phyloP scores from a whole-genome alignment of 768 basidiomycete species.

The Agrocybe chaxingu region DNA sequence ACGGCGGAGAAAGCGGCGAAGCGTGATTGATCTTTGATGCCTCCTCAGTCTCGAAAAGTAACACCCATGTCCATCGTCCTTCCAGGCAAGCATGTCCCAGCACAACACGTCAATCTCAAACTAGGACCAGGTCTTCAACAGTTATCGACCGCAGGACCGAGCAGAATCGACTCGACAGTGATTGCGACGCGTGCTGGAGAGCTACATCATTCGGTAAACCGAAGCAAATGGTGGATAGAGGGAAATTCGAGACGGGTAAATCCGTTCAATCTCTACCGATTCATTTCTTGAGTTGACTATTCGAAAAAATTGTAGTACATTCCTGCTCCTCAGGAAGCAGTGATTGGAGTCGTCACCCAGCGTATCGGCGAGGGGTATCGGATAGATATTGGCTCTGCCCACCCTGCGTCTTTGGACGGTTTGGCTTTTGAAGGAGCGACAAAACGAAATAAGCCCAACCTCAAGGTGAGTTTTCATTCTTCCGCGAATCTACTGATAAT shows the following conservation, averaged over 20 bases:
- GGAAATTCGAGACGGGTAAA: slow-evolving; percentile 80
- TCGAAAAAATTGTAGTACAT: slow-evolving; percentile 61
- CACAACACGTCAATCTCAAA: slow-evolving; percentile 76
- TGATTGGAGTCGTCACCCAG: slow-evolving; percentile 79
- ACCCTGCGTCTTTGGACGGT: slow-evolving; percentile 80
- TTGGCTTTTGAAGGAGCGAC: slow-evolving; percentile 96
- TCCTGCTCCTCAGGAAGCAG: slow-evolving; percentile 85
- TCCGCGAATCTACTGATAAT: not conserved
- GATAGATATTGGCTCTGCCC: slow-evolving; percentile 91
- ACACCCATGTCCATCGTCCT: slow-evolving; percentile 54
- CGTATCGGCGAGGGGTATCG: slow-evolving; percentile 87
- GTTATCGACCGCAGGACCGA: slow-evolving; percentile 24
- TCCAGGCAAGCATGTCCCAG: slow-evolving; percentile 77
- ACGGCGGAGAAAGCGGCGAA: slow-evolving; percentile 2
- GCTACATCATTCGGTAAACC: slow-evolving; percentile 66
- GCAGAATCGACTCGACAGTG: slow-evolving; percentile 30
- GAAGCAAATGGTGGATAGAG: slow-evolving; percentile 88
- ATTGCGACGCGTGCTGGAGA: slow-evolving; percentile 69
- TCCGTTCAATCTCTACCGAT: slow-evolving; percentile 15
- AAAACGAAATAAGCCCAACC: slow-evolving; percentile 89
- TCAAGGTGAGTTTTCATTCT: slow-evolving; percentile 60
- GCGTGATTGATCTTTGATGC: slow-evolving; percentile 1
- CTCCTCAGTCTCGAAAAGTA: slow-evolving; percentile 5
- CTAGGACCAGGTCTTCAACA: slow-evolving; percentile 82
- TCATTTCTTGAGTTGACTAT: not conserved